A percentile compares a stretch with the other conserved stretches of the same genome.
Evolutionary conservation across 2,329 filamentous ascomycete species (phyloP).

Genomic region (Penicillium crustosum): DNA sequence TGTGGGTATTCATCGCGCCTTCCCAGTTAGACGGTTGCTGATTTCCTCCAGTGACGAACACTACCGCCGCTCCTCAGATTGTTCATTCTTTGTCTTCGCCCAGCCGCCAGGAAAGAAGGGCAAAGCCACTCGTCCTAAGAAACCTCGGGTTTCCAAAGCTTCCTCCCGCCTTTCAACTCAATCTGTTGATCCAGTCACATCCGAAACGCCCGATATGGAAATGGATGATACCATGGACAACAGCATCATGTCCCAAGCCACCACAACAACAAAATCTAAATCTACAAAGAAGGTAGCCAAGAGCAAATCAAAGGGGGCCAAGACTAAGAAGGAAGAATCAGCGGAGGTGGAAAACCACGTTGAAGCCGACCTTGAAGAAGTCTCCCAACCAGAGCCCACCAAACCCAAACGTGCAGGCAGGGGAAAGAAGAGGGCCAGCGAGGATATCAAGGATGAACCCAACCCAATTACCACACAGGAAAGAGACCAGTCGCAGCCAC

Average conservation of each 20-base stretch:
- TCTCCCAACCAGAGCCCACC: constrained; percentile 29
- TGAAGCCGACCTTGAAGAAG: constrained; percentile 32
- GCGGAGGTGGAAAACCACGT: constrained; percentile 45
- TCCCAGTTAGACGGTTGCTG: constrained; percentile 12
- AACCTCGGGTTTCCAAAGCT: constrained; percentile 65
- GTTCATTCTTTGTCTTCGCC: constrained; percentile 76
- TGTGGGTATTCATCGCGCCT: constrained; percentile 55
- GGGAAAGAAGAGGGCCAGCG: constrained; percentile 65
- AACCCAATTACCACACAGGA: constrained; percentile 15
- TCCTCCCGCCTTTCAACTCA: constrained; percentile 62
- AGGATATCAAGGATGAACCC: constrained; percentile 47
- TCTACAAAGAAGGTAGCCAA: constrained; percentile 46
- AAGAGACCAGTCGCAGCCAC: constrained; percentile 21
- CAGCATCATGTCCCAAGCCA: constrained; percentile 53
- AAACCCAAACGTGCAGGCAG: constrained; percentile 39
- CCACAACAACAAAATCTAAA: constrained; percentile 55
- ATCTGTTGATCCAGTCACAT: constrained; percentile 45
- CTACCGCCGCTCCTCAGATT: constrained; percentile 72
- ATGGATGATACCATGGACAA: constrained; percentile 57
- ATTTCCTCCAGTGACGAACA: constrained; percentile 71
- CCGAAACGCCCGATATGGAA: constrained; percentile 46
- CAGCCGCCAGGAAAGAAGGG: constrained; percentile 50
- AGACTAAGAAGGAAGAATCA: constrained; percentile 41
- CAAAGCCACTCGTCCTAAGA: constrained; percentile 57
- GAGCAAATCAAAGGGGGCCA: constrained; percentile 37